Evolutionary conservation across 768 basidiomycete species (phyloP), one percentile per base, ranked within the genome.

Genomic region (Auricularia auricula-judae): DNA sequence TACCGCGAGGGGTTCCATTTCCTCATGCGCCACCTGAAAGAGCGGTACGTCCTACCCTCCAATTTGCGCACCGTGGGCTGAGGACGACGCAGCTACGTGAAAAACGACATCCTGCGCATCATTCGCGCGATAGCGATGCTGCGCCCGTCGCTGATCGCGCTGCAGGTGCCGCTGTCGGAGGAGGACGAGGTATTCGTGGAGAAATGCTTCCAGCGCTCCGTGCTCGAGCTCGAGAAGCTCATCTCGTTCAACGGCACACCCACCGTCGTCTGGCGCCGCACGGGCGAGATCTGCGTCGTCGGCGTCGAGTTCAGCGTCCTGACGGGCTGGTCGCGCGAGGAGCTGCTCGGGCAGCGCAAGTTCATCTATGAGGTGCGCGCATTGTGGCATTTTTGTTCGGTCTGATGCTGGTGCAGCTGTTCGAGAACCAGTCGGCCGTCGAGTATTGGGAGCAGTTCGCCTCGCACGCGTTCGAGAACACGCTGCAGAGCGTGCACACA

Each of bases 361-460:
- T 87, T 82, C 70, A 75, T 81, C 62, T 78, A 77, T 65, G 75
- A 80, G 72, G 74, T 75, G 2, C 44, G 75, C 29, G 29, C 29
- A 2, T 29, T 29, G 29, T 29, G 29, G 29, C 29, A 2, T 29
- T 29, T 29, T 29, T 29, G 29, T 29, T 29, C 29, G 29, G 29
- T 29, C 61, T 68, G n/a, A 65, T 63, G 68, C 63, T 61, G 59
- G 61, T 72, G 43, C 72, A 95, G 90, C 79, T 98, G 62, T 95
- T 98, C 73, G 93, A 97, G 77, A 92, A 94, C 73, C 89, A 93
- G 74, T 95, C 93, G 61, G 91, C 87, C 62, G 95, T 97, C 62
- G 90, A 93, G 73, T 94, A 93, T 73, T 94, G 91, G 88, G 97
- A 98, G 76, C 93, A 91, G 74, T 98, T 98, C 73, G 92, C 93